A percentile compares a stretch with the other conserved stretches of the same genome.
Evolutionary conservation across 345 rosid genomes (phyloP).

Genomic region (Gynandropsis gynandra): DNA sequence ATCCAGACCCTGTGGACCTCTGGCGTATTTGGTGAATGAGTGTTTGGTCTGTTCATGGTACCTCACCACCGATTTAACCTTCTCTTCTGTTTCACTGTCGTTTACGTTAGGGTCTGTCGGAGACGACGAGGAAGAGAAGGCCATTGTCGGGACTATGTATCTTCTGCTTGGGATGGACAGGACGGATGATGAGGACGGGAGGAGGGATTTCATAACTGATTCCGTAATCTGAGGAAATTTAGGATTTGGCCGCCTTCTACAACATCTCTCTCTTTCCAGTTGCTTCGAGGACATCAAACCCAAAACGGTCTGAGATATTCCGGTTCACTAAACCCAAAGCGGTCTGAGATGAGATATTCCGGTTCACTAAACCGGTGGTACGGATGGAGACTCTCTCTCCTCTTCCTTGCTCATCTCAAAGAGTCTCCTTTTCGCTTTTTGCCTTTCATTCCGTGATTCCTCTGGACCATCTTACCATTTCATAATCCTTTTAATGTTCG

Average conservation of each 20-base stretch:
- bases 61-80: constrained; percentile 40
- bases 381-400: too few species aligned
- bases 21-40: constrained; percentile 51
- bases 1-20: constrained; percentile 84
- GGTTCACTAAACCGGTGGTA: too few species aligned
- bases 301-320: too few species aligned
- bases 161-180: constrained; percentile 18
- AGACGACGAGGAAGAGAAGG: constrained; percentile 31
- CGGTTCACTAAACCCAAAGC: too few species aligned
- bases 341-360: too few species aligned
- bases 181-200: constrained; percentile 19
- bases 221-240: background rate
- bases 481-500: too few species aligned
- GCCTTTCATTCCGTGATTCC: too few species aligned
- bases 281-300: background rate
- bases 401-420: too few species aligned
- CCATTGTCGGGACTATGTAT: constrained; percentile 23
- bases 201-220: constrained; percentile 14
- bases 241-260: background rate
- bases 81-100: constrained; percentile 21
- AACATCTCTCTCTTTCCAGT: background rate
- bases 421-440: too few species aligned
- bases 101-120: constrained; percentile 18
- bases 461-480: too few species aligned
- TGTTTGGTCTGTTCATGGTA: constrained; percentile 82